Base-by-base conservation (phyloP, 257 asterid species). In the Plantago ovata region DNA sequence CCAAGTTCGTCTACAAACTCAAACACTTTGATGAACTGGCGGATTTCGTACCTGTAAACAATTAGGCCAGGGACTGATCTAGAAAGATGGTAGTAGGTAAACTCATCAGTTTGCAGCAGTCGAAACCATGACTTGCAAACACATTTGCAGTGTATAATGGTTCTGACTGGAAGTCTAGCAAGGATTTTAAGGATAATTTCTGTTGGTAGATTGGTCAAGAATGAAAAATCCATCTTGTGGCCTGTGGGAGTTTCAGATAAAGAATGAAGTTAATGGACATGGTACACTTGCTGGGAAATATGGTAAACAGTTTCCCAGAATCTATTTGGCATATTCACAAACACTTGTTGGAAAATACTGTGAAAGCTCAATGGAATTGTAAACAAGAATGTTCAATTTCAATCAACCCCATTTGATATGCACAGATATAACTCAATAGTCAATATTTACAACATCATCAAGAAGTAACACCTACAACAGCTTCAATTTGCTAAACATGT, bases 111-210 rank as follows among this genome's bases (percentile, higher is more conserved):
- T 4, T 46, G 49, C 48, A 76, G 24, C 4, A 76, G 36, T 0
- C 60, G 6, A 7, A 60, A 61, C 84, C 75, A 74, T 3, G 65
- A 3, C 61, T 69, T 75, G 71, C 76, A 72, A n/a, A 72, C 78
- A 11, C 66, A 64, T 22, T 69, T 62, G 69, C 72, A 70, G 6
- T n/a, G 19, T 9, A 10, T 0, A 40, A 75, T 62, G 53, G 52
- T 33, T 51, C 56, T 44, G 28, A 70, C 9, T 0, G 79, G 79
- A 20, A 77, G 62, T 36, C 76, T 64, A 10, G 71, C 53, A 10
- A 77, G 62, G 39, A 80, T 74, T 18, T 78, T 46, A 14, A 64
- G 22, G 60, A 41, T 43, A 22, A 64, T 51, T 22, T 65, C 71
- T 48, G 67, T 38, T 19, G 82, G 78, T 15, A 74, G 62, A 56